These are phyloP conservation scores for Podaxis pistillaris DNA, from an alignment of 768 basidiomycete species.

Conservation along the genomic window DNA sequence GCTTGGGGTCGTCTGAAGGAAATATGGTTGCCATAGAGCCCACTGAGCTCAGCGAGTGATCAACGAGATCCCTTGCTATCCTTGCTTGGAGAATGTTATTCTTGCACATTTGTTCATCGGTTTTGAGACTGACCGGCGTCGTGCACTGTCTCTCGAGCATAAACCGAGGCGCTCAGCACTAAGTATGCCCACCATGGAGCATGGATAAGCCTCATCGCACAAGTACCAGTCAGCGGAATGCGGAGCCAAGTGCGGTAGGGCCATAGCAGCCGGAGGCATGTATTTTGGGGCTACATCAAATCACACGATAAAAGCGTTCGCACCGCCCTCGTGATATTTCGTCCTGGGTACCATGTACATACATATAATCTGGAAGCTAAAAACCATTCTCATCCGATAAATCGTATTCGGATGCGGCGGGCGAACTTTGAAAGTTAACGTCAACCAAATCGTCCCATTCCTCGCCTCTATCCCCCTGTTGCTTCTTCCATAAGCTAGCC, in stretches of 20 bases:
- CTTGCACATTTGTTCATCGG: not conserved
- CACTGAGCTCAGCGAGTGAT: slow-evolving; percentile 33
- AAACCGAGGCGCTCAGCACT: not conserved
- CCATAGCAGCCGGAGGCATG: not conserved
- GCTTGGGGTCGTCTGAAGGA: slow-evolving; percentile 36
- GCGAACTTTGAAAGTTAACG: slow-evolving; percentile 32
- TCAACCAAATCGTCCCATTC: slow-evolving; percentile 67
- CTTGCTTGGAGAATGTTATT: slow-evolving; percentile 28
- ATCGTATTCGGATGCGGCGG: slow-evolving; percentile 22
- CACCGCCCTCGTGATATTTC: slow-evolving; percentile 2
- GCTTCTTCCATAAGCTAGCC: slow-evolving; percentile 63
- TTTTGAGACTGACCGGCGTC: slow-evolving; percentile 40
- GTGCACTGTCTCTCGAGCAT: slow-evolving; percentile 39
- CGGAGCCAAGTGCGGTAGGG: not conserved
- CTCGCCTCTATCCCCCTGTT: slow-evolving; percentile 45
- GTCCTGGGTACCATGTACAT: not conserved
- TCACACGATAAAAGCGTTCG: not conserved
- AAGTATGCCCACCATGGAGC: not conserved
- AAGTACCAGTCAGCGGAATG: not conserved
- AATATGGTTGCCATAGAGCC: slow-evolving; percentile 52
- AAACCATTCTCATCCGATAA: slow-evolving; percentile 24
- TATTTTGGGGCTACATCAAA: not conserved
- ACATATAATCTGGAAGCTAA: not conserved
- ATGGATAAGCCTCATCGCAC: not conserved
- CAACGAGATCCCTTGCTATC: slow-evolving; percentile 42